Conservation (phyloP, 2,329 filamentous ascomycete species). For the Phialocephala subalpina region DNA sequence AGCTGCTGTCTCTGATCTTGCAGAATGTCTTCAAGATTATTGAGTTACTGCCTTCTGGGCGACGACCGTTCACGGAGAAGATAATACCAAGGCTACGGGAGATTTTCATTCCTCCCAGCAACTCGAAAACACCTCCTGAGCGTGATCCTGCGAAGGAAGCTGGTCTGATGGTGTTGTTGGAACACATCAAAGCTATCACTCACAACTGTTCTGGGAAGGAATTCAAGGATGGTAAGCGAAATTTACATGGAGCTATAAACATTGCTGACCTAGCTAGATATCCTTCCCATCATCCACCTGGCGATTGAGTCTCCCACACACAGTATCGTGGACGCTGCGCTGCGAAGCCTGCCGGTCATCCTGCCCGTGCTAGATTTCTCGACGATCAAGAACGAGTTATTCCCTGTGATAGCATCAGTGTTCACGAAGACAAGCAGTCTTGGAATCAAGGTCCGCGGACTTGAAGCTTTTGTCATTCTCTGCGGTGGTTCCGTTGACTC, state of each 20-base stretch:
- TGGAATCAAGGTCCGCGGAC: constrained; percentile 90
- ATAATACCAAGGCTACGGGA: constrained; percentile 87
- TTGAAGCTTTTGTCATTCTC: constrained; percentile 89
- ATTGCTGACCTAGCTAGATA: constrained; percentile 62
- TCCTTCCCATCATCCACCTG: constrained; percentile 84
- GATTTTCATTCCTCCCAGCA: constrained; percentile 74
- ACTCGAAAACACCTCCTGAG: constrained; percentile 64
- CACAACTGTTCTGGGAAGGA: constrained; percentile 88
- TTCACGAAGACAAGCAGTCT: constrained; percentile 94
- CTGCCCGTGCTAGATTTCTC: constrained; percentile 92
- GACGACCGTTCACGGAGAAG: constrained; percentile 82
- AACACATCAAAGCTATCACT: constrained; percentile 79
- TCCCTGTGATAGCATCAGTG: constrained; percentile 87
- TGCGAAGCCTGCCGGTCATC: constrained; percentile 81
- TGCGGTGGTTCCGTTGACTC: constrained; percentile 76
- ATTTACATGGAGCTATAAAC: constrained; percentile 14
- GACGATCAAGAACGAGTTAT: constrained; percentile 96
- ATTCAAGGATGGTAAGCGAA: constrained; percentile 83
- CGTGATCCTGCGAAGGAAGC: constrained; percentile 86
- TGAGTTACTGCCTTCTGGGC: constrained; percentile 77
- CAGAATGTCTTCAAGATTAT: constrained; percentile 94
- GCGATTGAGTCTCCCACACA: constrained; percentile 91
- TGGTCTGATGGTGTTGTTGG: constrained; percentile 88
- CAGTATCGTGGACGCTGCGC: constrained; percentile 83
- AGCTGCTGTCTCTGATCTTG: constrained; percentile 83